phyloP scores from a whole-genome alignment of 2,329 filamentous ascomycete species.

The Septoria linicola region DNA sequence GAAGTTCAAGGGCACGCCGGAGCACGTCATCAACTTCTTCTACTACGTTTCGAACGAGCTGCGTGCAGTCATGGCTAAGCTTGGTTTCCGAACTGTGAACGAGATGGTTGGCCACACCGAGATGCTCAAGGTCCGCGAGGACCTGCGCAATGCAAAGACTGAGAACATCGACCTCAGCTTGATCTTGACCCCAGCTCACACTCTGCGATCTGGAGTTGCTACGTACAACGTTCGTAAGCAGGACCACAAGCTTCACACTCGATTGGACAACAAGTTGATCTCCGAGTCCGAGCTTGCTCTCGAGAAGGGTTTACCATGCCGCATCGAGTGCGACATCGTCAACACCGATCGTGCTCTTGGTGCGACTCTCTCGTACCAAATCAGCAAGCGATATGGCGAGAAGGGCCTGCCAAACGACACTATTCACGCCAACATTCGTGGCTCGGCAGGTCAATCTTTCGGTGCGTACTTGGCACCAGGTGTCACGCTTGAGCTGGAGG shows the following conservation, averaged over 20 bases:
- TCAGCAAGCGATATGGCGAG: conserved; percentile 89
- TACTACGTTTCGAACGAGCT: conserved; percentile 97
- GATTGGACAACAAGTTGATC: conserved; percentile 95
- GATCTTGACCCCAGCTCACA: conserved; percentile 93
- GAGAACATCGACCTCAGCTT: conserved; percentile 90
- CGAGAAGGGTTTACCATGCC: conserved; percentile 87
- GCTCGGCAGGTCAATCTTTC: conserved; percentile 94
- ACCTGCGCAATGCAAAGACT: conserved; percentile 83
- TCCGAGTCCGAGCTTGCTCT: conserved; percentile 91
- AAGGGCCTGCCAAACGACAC: conserved; percentile 87
- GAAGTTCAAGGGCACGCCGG: conserved; percentile 90
- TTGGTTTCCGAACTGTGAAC: conserved; percentile 92
- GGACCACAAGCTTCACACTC: conserved; percentile 88
- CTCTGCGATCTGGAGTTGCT: conserved; percentile 86
- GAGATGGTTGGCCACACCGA: conserved; percentile 97
- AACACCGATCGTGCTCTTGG: conserved; percentile 95
- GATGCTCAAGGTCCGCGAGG: conserved; percentile 79
- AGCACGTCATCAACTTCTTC: conserved; percentile 98
- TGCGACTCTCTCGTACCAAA: conserved; percentile 91
- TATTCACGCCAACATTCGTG: conserved; percentile 93
- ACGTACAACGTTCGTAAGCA: conserved; percentile 98
- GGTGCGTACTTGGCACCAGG: conserved; percentile 91
- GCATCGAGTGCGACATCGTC: conserved; percentile 93
- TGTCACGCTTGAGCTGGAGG: conserved; percentile 91
- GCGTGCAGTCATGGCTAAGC: conserved; percentile 92